Evolutionary conservation across 306 rosid genomes (phyloP), one percentile per base, ranked within the genome.

Genomic region (Spatholobus suberectus): DNA sequence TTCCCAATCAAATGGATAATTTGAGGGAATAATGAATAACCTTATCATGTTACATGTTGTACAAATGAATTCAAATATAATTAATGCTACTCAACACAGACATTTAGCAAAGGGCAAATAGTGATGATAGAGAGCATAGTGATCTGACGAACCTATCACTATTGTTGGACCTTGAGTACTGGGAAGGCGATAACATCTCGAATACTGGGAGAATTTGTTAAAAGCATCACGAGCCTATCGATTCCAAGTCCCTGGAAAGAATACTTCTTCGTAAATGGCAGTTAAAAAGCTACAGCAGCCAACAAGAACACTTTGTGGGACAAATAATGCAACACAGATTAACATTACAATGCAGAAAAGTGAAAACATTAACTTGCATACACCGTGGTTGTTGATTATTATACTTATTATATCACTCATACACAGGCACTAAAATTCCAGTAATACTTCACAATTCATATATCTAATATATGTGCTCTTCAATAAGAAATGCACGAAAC

Each of bases 181-280:
- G 99, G 99, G 81, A 96, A 96, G 85, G 99, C 97, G 61, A 96
- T 96, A 51, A 96, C 99, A 83, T 96, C 99, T 78, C 99, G 90
- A 54, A 96, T 96, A 61, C 98, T 93, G 40, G 96, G 90, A 46
- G 99, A 92, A 78, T 96, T 88, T 63, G 99, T 96, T 85, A 93
- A 83, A 76, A 96, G 94, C 99, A 96, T 96, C 88, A 96, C 99
- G 0, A 96, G 87, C 90, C 98, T 90, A 85, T 96, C 97, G 17
- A 96, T 92, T 86, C 99, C 99, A 78, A 96, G 93, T 74, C 99
- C 99, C 99, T 96, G 93, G 86, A 81, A 87, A 80, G 58, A 34
- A 71, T 49, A 32, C 44, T 10, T 74, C 70, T 54, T 47, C n/a
- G 66, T 89, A 46, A 87, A 38, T 62, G 54, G 57, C 27, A 61